Evolutionary conservation across 495 filamentous ascomycete genomes (phyloP), one percentile per base, ranked within the genome.

Genomic region (Xeromyces bisporus): DNA sequence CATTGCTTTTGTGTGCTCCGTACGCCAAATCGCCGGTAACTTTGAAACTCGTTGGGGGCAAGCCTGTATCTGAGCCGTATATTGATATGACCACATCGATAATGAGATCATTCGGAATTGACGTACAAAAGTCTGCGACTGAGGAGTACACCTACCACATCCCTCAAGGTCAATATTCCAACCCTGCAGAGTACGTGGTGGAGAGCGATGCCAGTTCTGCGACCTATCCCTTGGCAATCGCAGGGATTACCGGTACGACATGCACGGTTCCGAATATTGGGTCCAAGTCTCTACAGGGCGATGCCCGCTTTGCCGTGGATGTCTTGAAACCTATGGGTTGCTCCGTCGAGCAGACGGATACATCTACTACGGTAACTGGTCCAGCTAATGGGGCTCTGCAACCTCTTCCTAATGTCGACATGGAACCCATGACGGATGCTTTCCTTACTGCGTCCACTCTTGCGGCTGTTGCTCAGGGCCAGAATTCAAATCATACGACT

Each of bases 381-480:
- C 87, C 87, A n/a, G 55, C 67, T 10, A 57, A 58, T 33, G 87
- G 85, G 14, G 55, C 64, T 3, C 55, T 99, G 25, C 74, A 73
- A 38, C 67, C 75, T 0, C 53, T 83, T 7, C 64, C 73, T 2
- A 70, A 86, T 28, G 73, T 96, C 15, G 85, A 99, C 45, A 99
- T 99, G 89, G 89, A 94, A 47, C 80, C 85, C 10, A 99, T 99
- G 89, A 99, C 89, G 0, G 89, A 99, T 60, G 89, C 89, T 31
- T 99, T 99, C 67, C 62, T 99, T 17, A 91, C 81, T 15, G 89
- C 89, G 11, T 87, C 83, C 8, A 81, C 93, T 18, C 73, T 99
- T 31, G 91, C 85, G 10, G 89, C 89, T 29, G 80, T 89, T 25
- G 85, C 86, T n/a, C 75, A 67, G 9, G 74, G 76, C 0, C 48